phyloP scores from a whole-genome alignment of 257 asterid species.

The Petunia axillaris region DNA sequence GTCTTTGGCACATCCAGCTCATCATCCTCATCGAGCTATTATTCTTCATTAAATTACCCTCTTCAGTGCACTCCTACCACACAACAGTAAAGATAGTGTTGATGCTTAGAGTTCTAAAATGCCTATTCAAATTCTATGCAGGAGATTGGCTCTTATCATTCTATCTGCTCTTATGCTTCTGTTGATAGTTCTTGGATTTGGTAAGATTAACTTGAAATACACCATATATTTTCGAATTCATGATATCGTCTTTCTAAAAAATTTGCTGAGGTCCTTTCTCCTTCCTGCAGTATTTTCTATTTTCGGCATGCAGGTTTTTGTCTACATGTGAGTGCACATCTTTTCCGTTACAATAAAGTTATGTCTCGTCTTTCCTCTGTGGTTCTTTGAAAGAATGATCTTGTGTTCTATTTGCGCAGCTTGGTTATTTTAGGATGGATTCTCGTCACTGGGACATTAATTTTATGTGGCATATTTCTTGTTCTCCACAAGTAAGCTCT shows the following conservation, averaged over 20 bases:
- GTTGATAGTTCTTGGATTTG: slow-evolving; percentile 79
- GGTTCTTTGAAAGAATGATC: background rate
- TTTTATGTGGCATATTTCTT: slow-evolving; percentile 41
- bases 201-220: slow-evolving; percentile 36
- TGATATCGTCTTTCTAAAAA: background rate
- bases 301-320: slow-evolving; percentile 38
- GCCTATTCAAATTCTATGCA: slow-evolving; percentile 39
- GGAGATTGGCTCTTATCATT: slow-evolving; percentile 83
- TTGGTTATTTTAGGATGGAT: slow-evolving; percentile 47
- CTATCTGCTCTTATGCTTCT: slow-evolving; percentile 84
- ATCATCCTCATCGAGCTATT: too few relatives aligned
- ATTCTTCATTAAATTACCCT: too few relatives aligned
- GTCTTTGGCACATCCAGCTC: too few relatives aligned
- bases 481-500: slow-evolving; percentile 42
- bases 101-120: background rate
- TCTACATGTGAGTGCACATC: slow-evolving; percentile 38
- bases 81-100: too few relatives aligned
- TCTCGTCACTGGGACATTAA: slow-evolving; percentile 43
- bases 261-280: background rate
- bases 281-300: slow-evolving; percentile 43
- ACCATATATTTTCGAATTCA: background rate
- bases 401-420: slow-evolving; percentile 28
- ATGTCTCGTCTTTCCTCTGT: background rate
- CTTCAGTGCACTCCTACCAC: too few relatives aligned
- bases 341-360: background rate